Evolutionary conservation across 2,329 filamentous ascomycete species (phyloP).

Genomic region (Fusarium sp.): DNA sequence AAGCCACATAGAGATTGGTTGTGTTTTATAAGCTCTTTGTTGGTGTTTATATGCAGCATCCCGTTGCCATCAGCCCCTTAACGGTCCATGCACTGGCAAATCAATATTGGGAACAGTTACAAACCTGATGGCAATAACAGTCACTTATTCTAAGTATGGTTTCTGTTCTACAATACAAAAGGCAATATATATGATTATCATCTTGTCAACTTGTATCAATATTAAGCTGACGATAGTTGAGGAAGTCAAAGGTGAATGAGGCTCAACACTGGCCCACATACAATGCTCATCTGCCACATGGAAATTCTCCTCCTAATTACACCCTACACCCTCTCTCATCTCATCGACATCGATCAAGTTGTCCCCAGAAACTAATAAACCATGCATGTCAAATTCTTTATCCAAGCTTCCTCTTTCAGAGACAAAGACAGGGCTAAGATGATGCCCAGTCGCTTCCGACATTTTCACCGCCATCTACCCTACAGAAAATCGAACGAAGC

Average conservation of each 20-base stretch:
- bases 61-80: not conserved
- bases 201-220: not conserved
- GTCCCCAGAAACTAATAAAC: not conserved
- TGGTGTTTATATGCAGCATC: not conserved
- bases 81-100: not conserved
- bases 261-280: conserved; percentile 21
- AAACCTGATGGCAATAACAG: not conserved
- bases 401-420: conserved; percentile 19
- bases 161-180: not conserved
- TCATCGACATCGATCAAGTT: not conserved
- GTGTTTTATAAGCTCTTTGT: not conserved
- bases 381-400: conserved; percentile 16
- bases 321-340: not conserved
- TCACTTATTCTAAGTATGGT: not conserved
- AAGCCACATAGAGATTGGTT: not conserved
- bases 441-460: conserved; percentile 21
- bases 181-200: not conserved
- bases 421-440: conserved; percentile 20
- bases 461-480: conserved; percentile 47
- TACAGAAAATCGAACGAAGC: conserved; percentile 30
- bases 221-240: not conserved
- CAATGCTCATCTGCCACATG: conserved; percentile 7
- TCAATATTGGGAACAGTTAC: not conserved
- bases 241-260: conserved; percentile 4
- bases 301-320: not conserved